These are phyloP conservation scores for Alnus glutinosa DNA, from an alignment of 306 rosid genomes.

Conservation along the genomic window DNA sequence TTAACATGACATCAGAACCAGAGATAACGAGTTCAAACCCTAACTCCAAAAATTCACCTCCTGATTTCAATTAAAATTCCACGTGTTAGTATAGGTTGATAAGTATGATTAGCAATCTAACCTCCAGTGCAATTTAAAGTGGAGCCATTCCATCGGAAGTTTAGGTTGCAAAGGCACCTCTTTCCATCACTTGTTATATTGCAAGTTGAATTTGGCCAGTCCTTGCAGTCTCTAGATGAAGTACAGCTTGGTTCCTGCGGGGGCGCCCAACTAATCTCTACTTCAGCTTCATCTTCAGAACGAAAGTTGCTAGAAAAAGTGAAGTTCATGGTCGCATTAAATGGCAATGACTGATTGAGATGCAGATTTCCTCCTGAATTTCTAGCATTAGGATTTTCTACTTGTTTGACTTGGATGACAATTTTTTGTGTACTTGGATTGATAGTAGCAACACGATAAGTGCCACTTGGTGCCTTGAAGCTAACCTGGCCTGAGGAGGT, in stretches of 20 bases:
- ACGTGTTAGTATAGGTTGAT: too few species aligned
- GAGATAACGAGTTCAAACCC: too few species aligned
- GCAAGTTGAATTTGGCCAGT: slow-evolving; percentile 47
- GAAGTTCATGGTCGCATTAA: background rate
- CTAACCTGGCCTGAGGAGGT: slow-evolving; percentile 1
- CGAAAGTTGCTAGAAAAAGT: too few species aligned
- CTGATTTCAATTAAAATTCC: too few species aligned
- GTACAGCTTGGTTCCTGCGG: slow-evolving; percentile 35
- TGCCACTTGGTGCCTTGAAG: slow-evolving; percentile 6
- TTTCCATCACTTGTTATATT: background rate
- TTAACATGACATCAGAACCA: too few species aligned
- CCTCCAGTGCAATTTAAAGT: slow-evolving; percentile 27
- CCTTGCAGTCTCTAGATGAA: slow-evolving; percentile 11
- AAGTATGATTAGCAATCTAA: background rate
- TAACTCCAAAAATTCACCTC: too few species aligned
- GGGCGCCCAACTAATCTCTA: slow-evolving; percentile 30
- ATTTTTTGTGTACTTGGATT: slow-evolving; percentile 8
- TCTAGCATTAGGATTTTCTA: background rate
- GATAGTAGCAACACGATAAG: slow-evolving; percentile 15
- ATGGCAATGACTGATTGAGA: background rate
- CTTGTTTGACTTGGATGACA: background rate
- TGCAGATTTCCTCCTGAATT: background rate
- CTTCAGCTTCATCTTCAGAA: too few species aligned
- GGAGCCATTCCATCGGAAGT: slow-evolving; percentile 25
- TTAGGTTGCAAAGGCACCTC: slow-evolving; percentile 37